These are phyloP conservation scores for Seiridium cupressi DNA, from an alignment of 2,329 filamentous ascomycete genomes.

Conservation along the genomic window DNA sequence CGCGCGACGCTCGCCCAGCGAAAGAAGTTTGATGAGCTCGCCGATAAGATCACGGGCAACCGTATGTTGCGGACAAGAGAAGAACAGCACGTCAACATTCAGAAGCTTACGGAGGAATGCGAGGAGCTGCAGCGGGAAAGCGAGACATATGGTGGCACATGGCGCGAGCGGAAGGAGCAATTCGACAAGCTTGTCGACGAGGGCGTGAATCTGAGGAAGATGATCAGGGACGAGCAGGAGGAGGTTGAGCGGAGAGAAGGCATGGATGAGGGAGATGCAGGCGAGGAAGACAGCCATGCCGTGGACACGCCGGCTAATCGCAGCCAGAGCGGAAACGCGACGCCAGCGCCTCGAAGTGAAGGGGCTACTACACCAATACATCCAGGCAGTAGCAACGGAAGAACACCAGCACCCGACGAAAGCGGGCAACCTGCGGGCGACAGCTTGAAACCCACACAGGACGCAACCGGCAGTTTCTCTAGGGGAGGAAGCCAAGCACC, in stretches of 20 bases:
- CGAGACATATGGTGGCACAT: conserved; percentile 75
- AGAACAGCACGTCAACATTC: conserved; percentile 74
- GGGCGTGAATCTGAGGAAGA: conserved; percentile 77
- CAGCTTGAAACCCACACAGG: conserved; percentile 31
- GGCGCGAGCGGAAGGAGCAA: conserved; percentile 81
- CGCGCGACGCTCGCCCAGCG: conserved; percentile 73
- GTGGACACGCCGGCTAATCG: conserved; percentile 44
- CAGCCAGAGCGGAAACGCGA: conserved; percentile 49
- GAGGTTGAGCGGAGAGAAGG: conserved; percentile 86
- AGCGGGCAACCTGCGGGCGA: conserved; percentile 23
- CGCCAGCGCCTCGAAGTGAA: conserved; percentile 31
- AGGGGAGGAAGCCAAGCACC: conserved; percentile 35
- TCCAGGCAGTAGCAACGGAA: conserved; percentile 38
- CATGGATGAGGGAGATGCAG: conserved; percentile 65
- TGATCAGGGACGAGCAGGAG: conserved; percentile 94
- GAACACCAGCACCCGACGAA: conserved; percentile 30
- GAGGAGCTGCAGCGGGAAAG: conserved; percentile 83
- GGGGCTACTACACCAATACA: conserved; percentile 35
- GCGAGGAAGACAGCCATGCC: conserved; percentile 34
- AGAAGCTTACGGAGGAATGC: conserved; percentile 85
- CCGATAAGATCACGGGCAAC: conserved; percentile 83
- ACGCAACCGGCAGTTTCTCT: conserved; percentile 31
- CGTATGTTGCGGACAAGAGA: conserved; percentile 77
- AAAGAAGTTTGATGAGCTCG: conserved; percentile 83
- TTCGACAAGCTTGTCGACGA: conserved; percentile 89